Conservation (phyloP, 2,329 filamentous ascomycete species). For the Trichoderma hamatum region DNA sequence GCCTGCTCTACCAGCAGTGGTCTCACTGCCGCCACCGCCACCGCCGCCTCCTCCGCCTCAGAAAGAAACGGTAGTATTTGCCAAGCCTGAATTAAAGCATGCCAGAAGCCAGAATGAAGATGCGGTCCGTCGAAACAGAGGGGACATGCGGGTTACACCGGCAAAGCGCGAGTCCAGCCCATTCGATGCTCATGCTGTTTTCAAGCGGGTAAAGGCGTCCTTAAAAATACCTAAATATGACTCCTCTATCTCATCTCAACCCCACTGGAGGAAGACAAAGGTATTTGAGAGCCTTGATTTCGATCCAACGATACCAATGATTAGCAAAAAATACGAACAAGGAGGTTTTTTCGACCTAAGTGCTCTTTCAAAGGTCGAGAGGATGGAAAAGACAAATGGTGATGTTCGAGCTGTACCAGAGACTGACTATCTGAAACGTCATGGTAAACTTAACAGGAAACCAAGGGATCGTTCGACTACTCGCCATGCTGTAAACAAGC, state of each 20-base stretch:
- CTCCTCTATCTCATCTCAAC: conserved; percentile 29
- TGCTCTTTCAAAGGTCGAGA: conserved; percentile 38
- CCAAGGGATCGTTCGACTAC: conserved; percentile 36
- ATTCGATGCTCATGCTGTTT: conserved; percentile 61
- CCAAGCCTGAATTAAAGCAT: conserved; percentile 63
- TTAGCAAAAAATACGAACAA: conserved; percentile 62
- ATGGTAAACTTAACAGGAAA: conserved; percentile 47
- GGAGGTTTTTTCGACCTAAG: conserved; percentile 57
- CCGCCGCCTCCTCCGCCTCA: conserved; percentile 26
- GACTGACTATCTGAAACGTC: conserved; percentile 53
- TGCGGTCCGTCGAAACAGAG: conserved; percentile 37
- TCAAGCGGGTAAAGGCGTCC: conserved; percentile 59
- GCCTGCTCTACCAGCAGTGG: background rate
- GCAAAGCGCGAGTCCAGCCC: conserved; percentile 59
- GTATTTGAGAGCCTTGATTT: conserved; percentile 60
- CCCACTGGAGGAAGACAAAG: conserved; percentile 45
- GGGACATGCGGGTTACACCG: conserved; percentile 37
- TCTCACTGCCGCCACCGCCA: background rate
- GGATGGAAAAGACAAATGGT: conserved; percentile 37
- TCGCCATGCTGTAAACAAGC: conserved; percentile 34
- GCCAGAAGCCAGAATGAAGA: conserved; percentile 57
- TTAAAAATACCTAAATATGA: conserved; percentile 36
- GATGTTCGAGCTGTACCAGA: conserved; percentile 46
- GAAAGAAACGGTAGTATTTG: conserved; percentile 49
- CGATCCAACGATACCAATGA: conserved; percentile 54